Evolutionary conservation across 2,329 filamentous ascomycete species (phyloP).

Genomic region (Rhexocercosporidium sp.): DNA sequence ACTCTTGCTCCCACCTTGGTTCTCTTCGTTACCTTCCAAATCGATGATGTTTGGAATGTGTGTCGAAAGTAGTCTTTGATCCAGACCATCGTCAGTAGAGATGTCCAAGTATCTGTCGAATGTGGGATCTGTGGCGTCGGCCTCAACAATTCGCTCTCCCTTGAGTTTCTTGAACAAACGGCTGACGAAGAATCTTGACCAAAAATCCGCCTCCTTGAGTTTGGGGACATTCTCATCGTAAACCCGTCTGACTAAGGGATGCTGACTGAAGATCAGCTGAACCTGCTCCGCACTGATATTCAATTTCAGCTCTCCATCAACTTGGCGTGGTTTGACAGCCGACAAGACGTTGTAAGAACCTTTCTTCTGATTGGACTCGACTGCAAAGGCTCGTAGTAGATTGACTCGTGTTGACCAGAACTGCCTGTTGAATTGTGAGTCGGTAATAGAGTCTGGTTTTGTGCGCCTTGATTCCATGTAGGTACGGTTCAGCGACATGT

Average conservation of each 20-base stretch:
- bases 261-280: constrained; percentile 89
- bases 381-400: constrained; percentile 86
- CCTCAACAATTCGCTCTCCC: constrained; percentile 82
- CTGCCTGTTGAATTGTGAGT: constrained; percentile 82
- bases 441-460: constrained; percentile 83
- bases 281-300: constrained; percentile 92
- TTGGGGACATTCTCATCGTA: constrained; percentile 94
- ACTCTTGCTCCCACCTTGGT: constrained; percentile 79
- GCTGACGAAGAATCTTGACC: constrained; percentile 93
- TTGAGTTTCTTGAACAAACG: constrained; percentile 88
- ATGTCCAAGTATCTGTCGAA: constrained; percentile 86
- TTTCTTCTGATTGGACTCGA: constrained; percentile 83
- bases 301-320: constrained; percentile 76
- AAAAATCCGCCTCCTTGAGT: constrained; percentile 81
- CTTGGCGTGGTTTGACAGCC: constrained; percentile 79
- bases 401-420: constrained; percentile 94
- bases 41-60: constrained; percentile 90
- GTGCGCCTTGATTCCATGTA: constrained; percentile 84
- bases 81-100: constrained; percentile 63
- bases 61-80: constrained; percentile 61
- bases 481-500: constrained; percentile 76
- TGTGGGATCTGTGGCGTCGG: constrained; percentile 76
- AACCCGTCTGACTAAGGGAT: constrained; percentile 85
- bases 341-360: constrained; percentile 95
- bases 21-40: constrained; percentile 91